Evolutionary conservation across 2,329 filamentous ascomycete genomes (phyloP).

Genomic region (Botryosphaeria agaves): DNA sequence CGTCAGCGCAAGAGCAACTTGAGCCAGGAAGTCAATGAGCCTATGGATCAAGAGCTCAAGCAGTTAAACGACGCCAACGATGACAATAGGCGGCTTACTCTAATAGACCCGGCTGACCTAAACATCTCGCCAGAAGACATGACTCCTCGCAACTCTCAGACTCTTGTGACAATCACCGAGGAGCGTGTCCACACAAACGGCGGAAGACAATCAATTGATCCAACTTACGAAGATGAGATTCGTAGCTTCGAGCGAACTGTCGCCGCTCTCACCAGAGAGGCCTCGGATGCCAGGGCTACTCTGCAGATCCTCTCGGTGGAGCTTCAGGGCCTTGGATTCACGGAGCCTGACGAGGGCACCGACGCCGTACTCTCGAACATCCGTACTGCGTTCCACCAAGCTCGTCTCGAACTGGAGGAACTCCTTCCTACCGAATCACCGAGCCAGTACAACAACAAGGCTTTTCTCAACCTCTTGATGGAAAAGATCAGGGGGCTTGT

Average conservation of each 20-base stretch:
- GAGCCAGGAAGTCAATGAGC: conserved; percentile 21
- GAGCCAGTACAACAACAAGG: conserved; percentile 18
- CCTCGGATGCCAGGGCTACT: conserved; percentile 20
- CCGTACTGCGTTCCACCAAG: conserved; percentile 21
- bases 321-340: conserved; percentile 24
- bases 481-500: conserved; percentile 16
- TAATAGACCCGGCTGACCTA: conserved; percentile 1
- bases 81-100: conserved; percentile 4
- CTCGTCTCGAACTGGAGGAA: conserved; percentile 21
- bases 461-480: conserved; percentile 22
- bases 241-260: conserved; percentile 21
- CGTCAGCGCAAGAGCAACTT: conserved; percentile 22
- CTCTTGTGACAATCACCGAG: no score
- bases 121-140: conserved; percentile 3
- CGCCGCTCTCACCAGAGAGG: conserved; percentile 16
- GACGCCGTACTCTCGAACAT: conserved; percentile 20
- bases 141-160: no score
- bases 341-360: conserved; percentile 14
- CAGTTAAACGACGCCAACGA: conserved; percentile 9
- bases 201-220: conserved; percentile 7
- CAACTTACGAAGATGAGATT: conserved; percentile 12
- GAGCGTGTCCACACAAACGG: no score
- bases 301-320: conserved; percentile 25
- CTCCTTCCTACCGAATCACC: conserved; percentile 21
- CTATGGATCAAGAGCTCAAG: conserved; percentile 18